These are phyloP conservation scores for Thielaviopsis punctulata DNA, from an alignment of 2,329 filamentous ascomycete species.

Conservation along the genomic window DNA sequence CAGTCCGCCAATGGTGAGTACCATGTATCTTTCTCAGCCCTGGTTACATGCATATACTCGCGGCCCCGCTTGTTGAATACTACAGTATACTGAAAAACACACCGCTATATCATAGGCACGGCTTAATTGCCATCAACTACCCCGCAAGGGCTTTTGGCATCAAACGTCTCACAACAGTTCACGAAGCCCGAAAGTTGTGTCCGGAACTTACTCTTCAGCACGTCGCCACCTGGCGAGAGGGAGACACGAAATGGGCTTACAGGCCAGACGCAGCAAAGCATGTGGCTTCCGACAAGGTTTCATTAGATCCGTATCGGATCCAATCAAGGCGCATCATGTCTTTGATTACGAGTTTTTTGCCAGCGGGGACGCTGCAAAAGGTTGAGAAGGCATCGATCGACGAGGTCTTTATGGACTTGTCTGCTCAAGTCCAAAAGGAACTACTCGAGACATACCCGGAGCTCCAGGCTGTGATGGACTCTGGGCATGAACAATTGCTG, in stretches of 20 bases:
- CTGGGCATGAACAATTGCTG: conserved; percentile 51
- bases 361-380: conserved; percentile 46
- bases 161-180: conserved; percentile 57
- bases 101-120: conserved; percentile 41
- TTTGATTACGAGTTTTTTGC: conserved; percentile 57
- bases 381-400: conserved; percentile 93
- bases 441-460: conserved; percentile 65
- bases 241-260: conserved; percentile 84
- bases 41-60: background rate
- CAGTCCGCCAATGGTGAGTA: conserved; percentile 74
- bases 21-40: background rate
- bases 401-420: conserved; percentile 88
- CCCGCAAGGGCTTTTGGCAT: conserved; percentile 69
- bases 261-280: conserved; percentile 61
- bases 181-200: conserved; percentile 74
- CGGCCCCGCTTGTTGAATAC: background rate
- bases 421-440: conserved; percentile 60
- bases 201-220: conserved; percentile 75
- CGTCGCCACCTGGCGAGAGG: conserved; percentile 87
- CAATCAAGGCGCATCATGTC: conserved; percentile 71
- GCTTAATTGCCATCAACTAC: conserved; percentile 92
- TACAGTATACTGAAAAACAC: background rate
- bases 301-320: conserved; percentile 75
- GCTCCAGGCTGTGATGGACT: conserved; percentile 23
- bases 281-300: conserved; percentile 83